Conservation (phyloP, 768 basidiomycete species). For the Tylopilus rubrobrunneus region DNA sequence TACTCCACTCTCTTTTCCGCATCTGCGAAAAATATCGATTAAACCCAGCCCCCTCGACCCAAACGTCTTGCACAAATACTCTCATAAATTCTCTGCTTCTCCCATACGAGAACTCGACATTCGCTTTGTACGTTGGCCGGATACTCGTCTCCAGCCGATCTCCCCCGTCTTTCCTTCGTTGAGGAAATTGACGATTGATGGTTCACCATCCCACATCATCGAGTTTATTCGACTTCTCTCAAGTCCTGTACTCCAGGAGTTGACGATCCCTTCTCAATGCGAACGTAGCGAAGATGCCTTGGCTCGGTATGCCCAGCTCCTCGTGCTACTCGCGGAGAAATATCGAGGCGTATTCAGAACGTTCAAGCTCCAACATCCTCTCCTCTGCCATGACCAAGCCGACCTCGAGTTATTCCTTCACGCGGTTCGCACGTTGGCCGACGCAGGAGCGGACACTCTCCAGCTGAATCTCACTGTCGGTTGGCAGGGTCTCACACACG, state of each 20-base stretch:
- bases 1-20: conserved; percentile 16
- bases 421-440: conserved; percentile 13
- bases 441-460: conserved; percentile 12
- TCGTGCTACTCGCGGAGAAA: conserved; percentile 21
- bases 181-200: conserved; percentile 20
- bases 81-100: conserved; percentile 19
- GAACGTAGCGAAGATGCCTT: conserved; percentile 10
- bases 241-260: conserved; percentile 15
- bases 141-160: conserved; percentile 12
- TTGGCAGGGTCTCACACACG: conserved; percentile 14
- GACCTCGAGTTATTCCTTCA: conserved; percentile 14
- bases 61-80: conserved; percentile 25
- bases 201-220: conserved; percentile 16
- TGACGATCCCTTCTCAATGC: conserved; percentile 15
- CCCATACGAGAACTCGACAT: conserved; percentile 20
- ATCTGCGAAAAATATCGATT: conserved; percentile 18
- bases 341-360: conserved; percentile 19
- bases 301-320: conserved; percentile 14
- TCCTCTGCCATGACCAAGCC: conserved; percentile 14
- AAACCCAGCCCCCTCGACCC: conserved; percentile 21
- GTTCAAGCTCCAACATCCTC: conserved; percentile 16
- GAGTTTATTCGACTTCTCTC: conserved; percentile 21
- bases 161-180: conserved; percentile 22
- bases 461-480: conserved; percentile 15
- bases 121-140: conserved; percentile 23